Evolutionary conservation across 805 yeast genomes (phyloP).

Genomic region (Candida boleticola): DNA sequence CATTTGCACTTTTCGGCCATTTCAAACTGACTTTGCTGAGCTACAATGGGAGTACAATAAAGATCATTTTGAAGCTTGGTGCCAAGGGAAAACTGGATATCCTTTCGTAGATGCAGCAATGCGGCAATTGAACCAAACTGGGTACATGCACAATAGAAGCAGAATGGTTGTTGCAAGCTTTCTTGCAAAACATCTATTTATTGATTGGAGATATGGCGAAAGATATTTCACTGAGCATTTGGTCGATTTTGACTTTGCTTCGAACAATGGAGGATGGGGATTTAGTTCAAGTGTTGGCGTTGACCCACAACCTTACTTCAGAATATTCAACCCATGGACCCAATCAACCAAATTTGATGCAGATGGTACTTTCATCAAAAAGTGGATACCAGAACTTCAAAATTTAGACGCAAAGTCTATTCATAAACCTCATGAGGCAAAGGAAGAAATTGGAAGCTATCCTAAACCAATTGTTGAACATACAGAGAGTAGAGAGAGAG

Average conservation of each 20-base stretch:
- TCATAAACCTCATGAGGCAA: conserved; percentile 34
- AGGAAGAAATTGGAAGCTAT: conserved; percentile 24
- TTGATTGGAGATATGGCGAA: conserved; percentile 59
- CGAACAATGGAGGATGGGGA: conserved; percentile 61
- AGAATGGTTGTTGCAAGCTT: conserved; percentile 56
- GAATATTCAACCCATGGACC: conserved; percentile 51
- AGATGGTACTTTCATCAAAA: conserved; percentile 43
- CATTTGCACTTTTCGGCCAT: conserved; percentile 49
- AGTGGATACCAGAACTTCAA: conserved; percentile 50
- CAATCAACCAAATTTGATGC: conserved; percentile 51
- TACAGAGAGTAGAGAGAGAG: conserved; percentile 38
- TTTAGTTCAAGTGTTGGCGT: conserved; percentile 52
- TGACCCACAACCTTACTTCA: conserved; percentile 56
- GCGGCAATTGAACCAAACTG: conserved; percentile 51
- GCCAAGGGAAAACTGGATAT: conserved; percentile 51
- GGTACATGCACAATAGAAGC: conserved; percentile 52
- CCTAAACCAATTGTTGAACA: conserved; percentile 47
- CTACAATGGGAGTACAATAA: conserved; percentile 44
- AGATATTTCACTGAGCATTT: conserved; percentile 47
- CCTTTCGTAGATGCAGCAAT: conserved; percentile 60
- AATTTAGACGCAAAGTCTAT: conserved; percentile 26
- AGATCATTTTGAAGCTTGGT: conserved; percentile 47
- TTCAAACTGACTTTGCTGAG: conserved; percentile 40
- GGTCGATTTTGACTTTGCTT: conserved; percentile 52
- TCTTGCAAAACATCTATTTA: conserved; percentile 46